Evolutionary conservation across 2,329 filamentous ascomycete species (phyloP), one percentile per base, ranked within the genome.

Genomic region (Alternaria burnsii): DNA sequence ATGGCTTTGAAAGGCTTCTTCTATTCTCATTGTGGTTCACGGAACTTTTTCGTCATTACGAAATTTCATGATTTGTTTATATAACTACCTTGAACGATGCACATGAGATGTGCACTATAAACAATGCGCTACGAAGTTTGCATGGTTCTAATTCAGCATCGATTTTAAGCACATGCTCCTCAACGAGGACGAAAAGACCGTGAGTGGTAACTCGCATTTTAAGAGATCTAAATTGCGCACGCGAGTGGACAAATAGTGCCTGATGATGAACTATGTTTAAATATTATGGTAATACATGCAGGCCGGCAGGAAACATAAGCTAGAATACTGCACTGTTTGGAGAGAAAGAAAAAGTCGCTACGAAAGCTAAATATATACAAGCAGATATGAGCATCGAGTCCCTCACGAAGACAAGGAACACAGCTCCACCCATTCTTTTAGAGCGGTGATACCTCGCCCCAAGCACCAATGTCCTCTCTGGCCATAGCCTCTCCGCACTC

Each of bases 401-500:
- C n/a, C 20, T 30, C 12, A 42, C 14, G 10, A 36, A 22, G 20
- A 38, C 12, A 42, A 30, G 26, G 34, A 34, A 34, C 20, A 40
- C 10, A n/a, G 7, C 40, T 16, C 24, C n/a, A 11, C 16, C 14
- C 5, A 10, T 40, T 24, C 7, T 2, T 5, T 61, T 46, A 62
- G 36, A 48, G 30, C 26, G 54, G 47, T 28, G 58, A 30, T 8
- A 65, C 62, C 9, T 66, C 58, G n/a, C 66, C 67, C 55, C 73
- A 72, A 52, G 63, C 60, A 43, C 61, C 58, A 5, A 76, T 59
- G 52, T 76, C 75, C 16, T 72, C 71, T 10, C 67, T 68, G 0
- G 53, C 53, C 66, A 77, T 69, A 0, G 24, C 12, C 52, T 74
- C 69, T 3, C 67, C 66, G 42, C 75, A 77, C 54, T 77, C 75